Conservation (phyloP, 768 basidiomycete species). For the Pleurotus tuber-regium region DNA sequence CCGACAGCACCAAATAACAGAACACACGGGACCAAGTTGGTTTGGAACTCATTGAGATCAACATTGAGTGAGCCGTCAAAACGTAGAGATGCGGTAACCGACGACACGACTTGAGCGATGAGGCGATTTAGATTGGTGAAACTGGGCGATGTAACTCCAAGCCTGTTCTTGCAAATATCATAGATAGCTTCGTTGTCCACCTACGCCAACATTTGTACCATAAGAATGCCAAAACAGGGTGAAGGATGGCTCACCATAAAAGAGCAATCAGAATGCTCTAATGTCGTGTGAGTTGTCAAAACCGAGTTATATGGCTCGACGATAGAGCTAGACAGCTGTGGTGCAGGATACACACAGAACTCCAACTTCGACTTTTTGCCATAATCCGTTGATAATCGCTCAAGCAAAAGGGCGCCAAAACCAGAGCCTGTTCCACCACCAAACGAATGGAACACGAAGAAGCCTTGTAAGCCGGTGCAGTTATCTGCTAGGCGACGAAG, state of each 20-base stretch:
- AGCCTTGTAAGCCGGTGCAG: slow-evolving; percentile 95
- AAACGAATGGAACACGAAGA: slow-evolving; percentile 99
- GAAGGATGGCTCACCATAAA: slow-evolving; percentile 75
- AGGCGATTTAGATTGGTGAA: slow-evolving; percentile 94
- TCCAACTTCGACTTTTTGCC: slow-evolving; percentile 99
- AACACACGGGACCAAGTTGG: slow-evolving; percentile 93
- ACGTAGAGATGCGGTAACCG: slow-evolving; percentile 93
- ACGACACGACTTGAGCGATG: slow-evolving; percentile 98
- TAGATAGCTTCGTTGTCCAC: slow-evolving; percentile 99
- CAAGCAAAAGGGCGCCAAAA: slow-evolving; percentile 94
- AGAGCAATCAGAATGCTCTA: slow-evolving; percentile 98
- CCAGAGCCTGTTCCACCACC: slow-evolving; percentile 99
- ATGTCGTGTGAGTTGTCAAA: slow-evolving; percentile 95
- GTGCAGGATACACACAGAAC: slow-evolving; percentile 96
- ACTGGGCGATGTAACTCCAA: slow-evolving; percentile 81
- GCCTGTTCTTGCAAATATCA: slow-evolving; percentile 97
- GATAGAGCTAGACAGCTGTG: slow-evolving; percentile 89
- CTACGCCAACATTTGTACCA: slow-evolving; percentile 32
- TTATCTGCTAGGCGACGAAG: slow-evolving; percentile 94
- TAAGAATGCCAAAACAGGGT: no score
- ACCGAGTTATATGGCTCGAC: slow-evolving; percentile 99
- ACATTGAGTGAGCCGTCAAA: slow-evolving; percentile 98
- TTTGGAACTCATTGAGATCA: slow-evolving; percentile 98
- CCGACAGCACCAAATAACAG: background rate
- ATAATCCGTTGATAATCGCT: slow-evolving; percentile 94